phyloP scores from a whole-genome alignment of 768 basidiomycete species.

The Boletus reticulatus region DNA sequence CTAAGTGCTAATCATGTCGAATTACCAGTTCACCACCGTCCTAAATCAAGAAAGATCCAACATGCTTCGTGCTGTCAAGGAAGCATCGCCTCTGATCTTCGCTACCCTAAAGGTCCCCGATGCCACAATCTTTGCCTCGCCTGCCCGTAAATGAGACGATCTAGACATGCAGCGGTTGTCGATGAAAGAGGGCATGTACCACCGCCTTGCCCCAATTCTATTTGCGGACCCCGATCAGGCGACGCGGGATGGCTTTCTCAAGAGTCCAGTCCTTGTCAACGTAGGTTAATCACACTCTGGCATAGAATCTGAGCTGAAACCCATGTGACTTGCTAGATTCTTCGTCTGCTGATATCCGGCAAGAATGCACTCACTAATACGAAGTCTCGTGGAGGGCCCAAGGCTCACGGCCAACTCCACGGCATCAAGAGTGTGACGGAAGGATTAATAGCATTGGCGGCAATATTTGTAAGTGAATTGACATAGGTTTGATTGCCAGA shows the following conservation, averaged over 20 bases:
- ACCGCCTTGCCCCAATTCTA: not conserved
- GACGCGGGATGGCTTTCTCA: no score
- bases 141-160: not conserved
- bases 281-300: no score
- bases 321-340: no score
- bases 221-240: no score
- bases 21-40: not conserved
- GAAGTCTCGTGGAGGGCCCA: not conserved
- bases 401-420: not conserved
- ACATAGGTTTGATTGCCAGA: no score
- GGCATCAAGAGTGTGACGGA: not conserved
- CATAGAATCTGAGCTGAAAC: no score
- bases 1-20: not conserved
- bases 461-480: not conserved
- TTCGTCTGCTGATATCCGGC: no score
- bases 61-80: not conserved
- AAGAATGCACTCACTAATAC: no score
- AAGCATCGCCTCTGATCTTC: not conserved
- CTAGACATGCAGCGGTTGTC: not conserved
- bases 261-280: no score
- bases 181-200: not conserved
- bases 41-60: constrained; percentile 3
- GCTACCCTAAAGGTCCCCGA: no score
- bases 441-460: not conserved
- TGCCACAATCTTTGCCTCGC: not conserved